phyloP scores from a whole-genome alignment of 2,329 filamentous ascomycete genomes.

The Bipolaris zeicola region DNA sequence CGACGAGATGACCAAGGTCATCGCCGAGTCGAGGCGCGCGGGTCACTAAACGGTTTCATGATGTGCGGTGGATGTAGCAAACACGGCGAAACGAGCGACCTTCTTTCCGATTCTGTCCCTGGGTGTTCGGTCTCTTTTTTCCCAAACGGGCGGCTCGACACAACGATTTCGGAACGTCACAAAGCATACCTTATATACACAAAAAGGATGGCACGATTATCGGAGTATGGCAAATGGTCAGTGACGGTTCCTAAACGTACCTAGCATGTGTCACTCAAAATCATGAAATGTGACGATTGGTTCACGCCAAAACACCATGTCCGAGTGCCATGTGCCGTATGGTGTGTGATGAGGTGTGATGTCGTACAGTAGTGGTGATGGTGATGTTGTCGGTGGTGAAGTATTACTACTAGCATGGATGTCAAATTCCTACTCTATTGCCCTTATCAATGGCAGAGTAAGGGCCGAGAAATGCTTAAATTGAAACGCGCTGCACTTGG shows the following conservation, averaged over 20 bases:
- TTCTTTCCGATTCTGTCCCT: conserved; percentile 42
- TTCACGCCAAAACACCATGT: conserved; percentile 38
- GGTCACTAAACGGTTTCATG: conserved; percentile 62
- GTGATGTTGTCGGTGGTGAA: conserved; percentile 4
- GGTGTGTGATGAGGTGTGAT: conserved; percentile 2
- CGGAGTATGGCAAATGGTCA: conserved; percentile 43
- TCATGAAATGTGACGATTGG: conserved; percentile 46
- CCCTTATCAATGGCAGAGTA: conserved; percentile 78
- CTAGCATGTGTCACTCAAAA: conserved; percentile 44
- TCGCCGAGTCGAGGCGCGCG: conserved; percentile 88
- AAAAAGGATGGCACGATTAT: conserved; percentile 39
- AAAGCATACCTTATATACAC: conserved; percentile 23
- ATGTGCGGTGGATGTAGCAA: conserved; percentile 31
- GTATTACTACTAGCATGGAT: conserved; percentile 76
- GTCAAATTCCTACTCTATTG: conserved; percentile 97
- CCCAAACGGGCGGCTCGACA: conserved; percentile 34
- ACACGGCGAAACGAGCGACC: conserved; percentile 29
- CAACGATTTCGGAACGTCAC: conserved; percentile 36
- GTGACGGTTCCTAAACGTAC: conserved; percentile 33
- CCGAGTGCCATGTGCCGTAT: conserved; percentile 1
- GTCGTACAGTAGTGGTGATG: neutral
- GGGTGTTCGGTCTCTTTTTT: conserved; percentile 44
- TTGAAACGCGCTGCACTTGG: conserved; percentile 40
- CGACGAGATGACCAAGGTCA: conserved; percentile 97
- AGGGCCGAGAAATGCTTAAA: conserved; percentile 97